A percentile compares a stretch with the other conserved stretches of the same genome.
phyloP scores from a whole-genome alignment of 495 filamentous ascomycete genomes.

The Penicillium ochrochloron region DNA sequence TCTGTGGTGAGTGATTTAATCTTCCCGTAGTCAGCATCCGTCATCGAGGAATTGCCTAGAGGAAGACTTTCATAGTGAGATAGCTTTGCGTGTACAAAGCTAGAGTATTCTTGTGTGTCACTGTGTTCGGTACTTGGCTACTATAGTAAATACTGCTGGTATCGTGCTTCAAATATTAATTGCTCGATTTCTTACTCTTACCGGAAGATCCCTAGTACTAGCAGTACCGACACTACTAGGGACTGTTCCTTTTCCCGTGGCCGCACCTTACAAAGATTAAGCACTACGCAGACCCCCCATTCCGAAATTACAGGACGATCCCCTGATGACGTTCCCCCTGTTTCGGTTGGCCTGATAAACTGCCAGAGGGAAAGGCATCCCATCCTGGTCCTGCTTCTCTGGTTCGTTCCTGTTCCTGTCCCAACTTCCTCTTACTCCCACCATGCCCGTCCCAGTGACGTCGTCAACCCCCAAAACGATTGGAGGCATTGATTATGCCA shows the following conservation, averaged over 20 bases:
- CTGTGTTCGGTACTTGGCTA: not conserved
- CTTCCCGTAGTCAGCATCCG: constrained; percentile 4
- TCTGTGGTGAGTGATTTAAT: constrained; percentile 31
- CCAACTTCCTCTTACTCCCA: not conserved
- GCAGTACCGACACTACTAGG: constrained; percentile 27
- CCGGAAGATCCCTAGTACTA: constrained; percentile 33
- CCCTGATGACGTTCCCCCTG: constrained; percentile 28
- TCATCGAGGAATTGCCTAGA: not conserved
- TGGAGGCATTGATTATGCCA: not conserved
- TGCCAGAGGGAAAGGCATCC: not conserved
- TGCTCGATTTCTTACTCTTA: not conserved
- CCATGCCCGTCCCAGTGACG: not conserved
- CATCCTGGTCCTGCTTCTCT: not conserved
- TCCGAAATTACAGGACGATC: constrained; percentile 21
- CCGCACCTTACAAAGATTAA: constrained; percentile 32
- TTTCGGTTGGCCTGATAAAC: not conserved
- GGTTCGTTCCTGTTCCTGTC: not conserved
- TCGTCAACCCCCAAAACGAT: not conserved
- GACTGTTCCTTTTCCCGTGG: constrained; percentile 31
- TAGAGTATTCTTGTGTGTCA: too few relatives aligned
- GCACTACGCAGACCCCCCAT: constrained; percentile 24
- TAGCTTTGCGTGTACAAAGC: not conserved
- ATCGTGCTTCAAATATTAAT: not conserved
- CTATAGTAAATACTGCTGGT: too few relatives aligned
- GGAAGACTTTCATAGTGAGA: not conserved